A percentile compares a stretch with the other conserved stretches of the same genome.
phyloP scores from a whole-genome alignment of 345 rosid genomes.

The Lumnitzera racemosa region DNA sequence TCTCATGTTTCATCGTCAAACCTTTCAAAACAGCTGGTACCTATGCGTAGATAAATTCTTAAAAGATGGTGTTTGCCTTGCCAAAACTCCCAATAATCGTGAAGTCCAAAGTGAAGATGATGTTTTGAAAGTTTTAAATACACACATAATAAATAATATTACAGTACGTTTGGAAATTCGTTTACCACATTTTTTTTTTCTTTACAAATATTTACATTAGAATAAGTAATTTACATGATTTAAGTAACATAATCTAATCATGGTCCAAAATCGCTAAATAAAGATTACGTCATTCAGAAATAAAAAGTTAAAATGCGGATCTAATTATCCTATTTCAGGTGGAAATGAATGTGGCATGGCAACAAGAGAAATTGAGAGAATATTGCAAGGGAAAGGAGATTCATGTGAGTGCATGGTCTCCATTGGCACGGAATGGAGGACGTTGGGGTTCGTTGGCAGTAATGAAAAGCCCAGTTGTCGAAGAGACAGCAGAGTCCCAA shows the following conservation, averaged over 20 bases:
- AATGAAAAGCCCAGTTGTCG: constrained; percentile 18
- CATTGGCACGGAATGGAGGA: constrained; percentile 27
- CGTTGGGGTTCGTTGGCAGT: constrained; percentile 25
- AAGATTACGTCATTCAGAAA: neutral
- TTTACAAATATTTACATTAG: no score
- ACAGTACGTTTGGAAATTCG: neutral
- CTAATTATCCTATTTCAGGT: constrained; percentile 12
- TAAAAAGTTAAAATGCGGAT: neutral
- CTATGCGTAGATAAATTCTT: no score
- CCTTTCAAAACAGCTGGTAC: no score
- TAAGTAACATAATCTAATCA: no score
- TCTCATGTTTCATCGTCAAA: no score
- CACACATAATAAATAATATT: no score
- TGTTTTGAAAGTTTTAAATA: no score
- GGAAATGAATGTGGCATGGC: constrained; percentile 31
- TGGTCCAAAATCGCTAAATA: no score
- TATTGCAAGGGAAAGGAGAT: constrained; percentile 21
- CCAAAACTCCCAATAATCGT: no score
- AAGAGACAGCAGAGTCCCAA: constrained; percentile 20
- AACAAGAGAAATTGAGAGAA: constrained; percentile 23
- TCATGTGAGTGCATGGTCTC: constrained; percentile 24
- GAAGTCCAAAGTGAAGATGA: no score
- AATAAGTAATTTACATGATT: no score
- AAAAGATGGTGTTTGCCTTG: no score
- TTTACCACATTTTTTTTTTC: neutral